Conservation (phyloP, 2,329 filamentous ascomycete species). For the Aspergillus fischeri region DNA sequence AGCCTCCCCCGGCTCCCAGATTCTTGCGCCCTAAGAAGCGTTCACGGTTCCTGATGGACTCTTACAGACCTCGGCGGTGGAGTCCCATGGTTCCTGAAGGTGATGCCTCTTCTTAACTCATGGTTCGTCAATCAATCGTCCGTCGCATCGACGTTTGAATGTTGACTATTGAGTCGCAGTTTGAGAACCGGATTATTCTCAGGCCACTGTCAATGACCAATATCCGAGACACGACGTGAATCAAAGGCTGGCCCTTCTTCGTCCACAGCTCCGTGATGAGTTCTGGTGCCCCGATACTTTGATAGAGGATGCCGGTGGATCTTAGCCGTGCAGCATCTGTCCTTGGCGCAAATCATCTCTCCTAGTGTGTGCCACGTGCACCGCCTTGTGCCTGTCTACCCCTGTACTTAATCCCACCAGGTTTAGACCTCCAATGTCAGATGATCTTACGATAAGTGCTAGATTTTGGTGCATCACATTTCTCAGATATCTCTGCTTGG, state of each 20-base stretch:
- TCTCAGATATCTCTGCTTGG: neutral
- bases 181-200: neutral
- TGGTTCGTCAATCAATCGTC: neutral
- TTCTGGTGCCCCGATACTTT: neutral
- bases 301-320: neutral
- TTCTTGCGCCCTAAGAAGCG: slow-evolving; percentile 6
- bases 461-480: neutral
- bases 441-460: neutral
- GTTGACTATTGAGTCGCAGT: neutral
- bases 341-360: slow-evolving; percentile 9
- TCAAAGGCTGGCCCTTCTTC: neutral
- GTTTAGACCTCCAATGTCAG: neutral
- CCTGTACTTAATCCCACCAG: neutral
- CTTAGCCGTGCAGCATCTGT: neutral
- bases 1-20: slow-evolving; percentile 1
- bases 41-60: slow-evolving; percentile 17
- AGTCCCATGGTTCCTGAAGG: neutral
- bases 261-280: neutral
- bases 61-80: slow-evolving; percentile 19
- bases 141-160: neutral
- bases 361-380: slow-evolving; percentile 11
- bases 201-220: neutral
- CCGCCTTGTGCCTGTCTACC: neutral
- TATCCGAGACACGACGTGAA: neutral
- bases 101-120: neutral